Base-by-base conservation (phyloP, 345 rosid genomes). In the Geranium brycei region DNA sequence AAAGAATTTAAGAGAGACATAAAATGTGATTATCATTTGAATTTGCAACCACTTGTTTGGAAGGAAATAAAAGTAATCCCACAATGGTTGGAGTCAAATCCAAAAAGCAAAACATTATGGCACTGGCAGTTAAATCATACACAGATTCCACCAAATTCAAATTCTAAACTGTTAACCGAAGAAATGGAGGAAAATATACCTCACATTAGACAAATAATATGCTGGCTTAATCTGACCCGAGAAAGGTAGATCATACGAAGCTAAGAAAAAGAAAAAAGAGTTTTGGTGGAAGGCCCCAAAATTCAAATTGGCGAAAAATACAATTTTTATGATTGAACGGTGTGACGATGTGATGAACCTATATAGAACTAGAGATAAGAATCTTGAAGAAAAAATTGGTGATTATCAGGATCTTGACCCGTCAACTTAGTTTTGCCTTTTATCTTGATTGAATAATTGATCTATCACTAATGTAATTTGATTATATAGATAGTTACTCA, bases 211-310 rank as follows among this genome's bases (percentile, higher is more conserved):
- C 53, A 47, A 15, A 8, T 47, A 11, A 47, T 47, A 47, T 47
- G 53, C 53, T 47, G 15, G 13, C 53, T 47, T 47, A 47, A 13
- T 13, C 13, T 2, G 53, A 6, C 53, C 53, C 15, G 14, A 47
- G 3, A 47, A 47, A 47, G 28, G 28, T 47, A 13, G 3, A 47
- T 10, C 53, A 47, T 6, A 8, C 53, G 7, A 47, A 47, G 53
- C 14, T 47, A 13, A 57, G 57, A 35, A 35, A 0, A 4, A 35
- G 41, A 35, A 35, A 7, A 7, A 7, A 35, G 41, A 35, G 41
- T 35, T 35, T 35, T 35, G 41, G 41, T 35, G 41, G 10, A 35
- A 35, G 41, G 41, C 41, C 41, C 41, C 0, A 51, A 31, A 79
- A 63, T 56, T 57, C 13, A 47, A 47, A 47, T 47, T 47, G 15